A percentile compares a stretch with the other conserved stretches of the same genome.
These are phyloP conservation scores for Cyphellophora europaea DNA, from an alignment of 2,329 filamentous ascomycete species.

Conservation along the genomic window DNA sequence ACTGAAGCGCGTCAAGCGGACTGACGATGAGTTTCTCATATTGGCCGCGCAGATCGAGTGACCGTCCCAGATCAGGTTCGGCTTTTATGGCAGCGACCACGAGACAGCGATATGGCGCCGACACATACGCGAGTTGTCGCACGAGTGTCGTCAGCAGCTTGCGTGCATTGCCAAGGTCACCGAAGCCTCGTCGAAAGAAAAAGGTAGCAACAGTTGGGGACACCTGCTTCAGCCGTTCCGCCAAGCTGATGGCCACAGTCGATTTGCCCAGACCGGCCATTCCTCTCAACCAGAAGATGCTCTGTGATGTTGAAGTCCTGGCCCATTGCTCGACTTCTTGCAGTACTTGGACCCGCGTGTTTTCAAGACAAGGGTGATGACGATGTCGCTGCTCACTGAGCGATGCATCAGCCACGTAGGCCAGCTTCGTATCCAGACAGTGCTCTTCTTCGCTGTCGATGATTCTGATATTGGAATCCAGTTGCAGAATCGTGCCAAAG, in stretches of 20 bases:
- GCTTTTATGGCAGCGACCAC: neutral
- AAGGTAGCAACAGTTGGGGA: neutral
- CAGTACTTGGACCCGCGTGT: neutral
- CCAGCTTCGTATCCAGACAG: no score
- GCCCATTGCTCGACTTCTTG: slow-evolving; percentile 20
- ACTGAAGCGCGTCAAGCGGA: no score
- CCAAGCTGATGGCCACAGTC: slow-evolving; percentile 26
- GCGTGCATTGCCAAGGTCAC: neutral
- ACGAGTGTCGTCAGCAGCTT: neutral
- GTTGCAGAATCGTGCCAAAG: no score
- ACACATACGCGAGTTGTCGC: neutral
- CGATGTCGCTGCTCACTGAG: no score
- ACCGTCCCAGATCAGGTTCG: neutral
- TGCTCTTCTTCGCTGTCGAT: no score
- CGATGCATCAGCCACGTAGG: no score
- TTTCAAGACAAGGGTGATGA: neutral
- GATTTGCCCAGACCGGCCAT: slow-evolving; percentile 27
- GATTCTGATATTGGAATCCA: no score
- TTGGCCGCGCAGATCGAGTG: no score
- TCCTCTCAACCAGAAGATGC: slow-evolving; percentile 29
- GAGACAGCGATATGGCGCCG: neutral
- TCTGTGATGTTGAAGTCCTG: slow-evolving; percentile 10
- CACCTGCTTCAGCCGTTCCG: slow-evolving; percentile 1
- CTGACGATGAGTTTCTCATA: no score
- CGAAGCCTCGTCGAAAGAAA: neutral